Evolutionary conservation across 2,329 filamentous ascomycete species (phyloP).

Genomic region (Endothia cerciana): DNA sequence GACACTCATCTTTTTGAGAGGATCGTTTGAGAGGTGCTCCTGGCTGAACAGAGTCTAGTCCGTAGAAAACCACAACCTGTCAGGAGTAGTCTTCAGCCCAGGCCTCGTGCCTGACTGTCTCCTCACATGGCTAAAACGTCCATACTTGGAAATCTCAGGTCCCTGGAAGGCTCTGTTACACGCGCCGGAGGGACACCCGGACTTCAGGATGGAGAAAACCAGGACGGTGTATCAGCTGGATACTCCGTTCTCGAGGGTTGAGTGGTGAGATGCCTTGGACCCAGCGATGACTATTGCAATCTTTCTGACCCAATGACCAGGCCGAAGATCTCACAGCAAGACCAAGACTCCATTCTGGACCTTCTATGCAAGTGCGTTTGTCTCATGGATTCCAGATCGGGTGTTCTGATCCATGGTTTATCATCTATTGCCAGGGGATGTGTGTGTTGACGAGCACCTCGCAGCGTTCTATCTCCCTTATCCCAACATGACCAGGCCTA

Average conservation of each 20-base stretch:
- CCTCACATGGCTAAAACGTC: not conserved
- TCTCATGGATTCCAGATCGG: slow-evolving; percentile 18
- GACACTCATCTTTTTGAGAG: not conserved
- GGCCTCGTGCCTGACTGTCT: not conserved
- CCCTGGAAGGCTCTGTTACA: not conserved
- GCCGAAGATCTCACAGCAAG: slow-evolving; percentile 60
- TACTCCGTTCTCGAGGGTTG: slow-evolving; percentile 62
- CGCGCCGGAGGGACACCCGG: not conserved
- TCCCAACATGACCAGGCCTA: slow-evolving; percentile 63
- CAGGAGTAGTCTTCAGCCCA: not conserved
- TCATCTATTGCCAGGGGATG: not conserved
- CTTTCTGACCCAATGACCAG: slow-evolving; percentile 44
- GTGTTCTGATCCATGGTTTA: not conserved
- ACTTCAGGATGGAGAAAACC: slow-evolving; percentile 53
- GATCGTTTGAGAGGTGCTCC: not conserved
- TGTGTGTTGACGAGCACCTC: slow-evolving; percentile 13
- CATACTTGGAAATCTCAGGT: not conserved
- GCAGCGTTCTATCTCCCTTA: slow-evolving; percentile 65
- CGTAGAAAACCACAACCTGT: not conserved
- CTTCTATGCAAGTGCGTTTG: slow-evolving; percentile 65
- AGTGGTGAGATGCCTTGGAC: slow-evolving; percentile 54
- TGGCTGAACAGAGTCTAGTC: not conserved
- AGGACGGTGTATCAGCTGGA: slow-evolving; percentile 68
- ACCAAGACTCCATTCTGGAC: slow-evolving; percentile 68
- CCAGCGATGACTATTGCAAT: not conserved